These are phyloP conservation scores for Trifolium dubium DNA, from an alignment of 306 rosid genomes.

Conservation along the genomic window DNA sequence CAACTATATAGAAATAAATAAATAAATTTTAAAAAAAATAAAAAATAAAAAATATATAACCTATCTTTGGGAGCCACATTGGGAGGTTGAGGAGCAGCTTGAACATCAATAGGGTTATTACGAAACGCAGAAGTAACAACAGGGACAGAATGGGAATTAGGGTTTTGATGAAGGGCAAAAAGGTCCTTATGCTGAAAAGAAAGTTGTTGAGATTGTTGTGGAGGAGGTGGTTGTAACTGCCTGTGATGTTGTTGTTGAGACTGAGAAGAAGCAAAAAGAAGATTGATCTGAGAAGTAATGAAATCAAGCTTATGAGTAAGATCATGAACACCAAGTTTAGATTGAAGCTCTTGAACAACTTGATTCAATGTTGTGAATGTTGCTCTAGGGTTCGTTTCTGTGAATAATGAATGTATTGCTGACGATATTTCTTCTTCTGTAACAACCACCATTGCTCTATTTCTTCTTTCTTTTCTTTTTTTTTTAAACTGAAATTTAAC, in stretches of 20 bases:
- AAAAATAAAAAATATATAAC: conserved; percentile 44
- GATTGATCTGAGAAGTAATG: conserved; percentile 66
- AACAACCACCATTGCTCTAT: conserved; percentile 62
- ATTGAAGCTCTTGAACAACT: conserved; percentile 64
- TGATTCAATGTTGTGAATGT: conserved; percentile 57
- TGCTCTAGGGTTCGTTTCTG: conserved; percentile 50
- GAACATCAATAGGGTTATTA: conserved; percentile 31
- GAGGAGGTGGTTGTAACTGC: not conserved
- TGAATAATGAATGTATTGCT: conserved; percentile 60
- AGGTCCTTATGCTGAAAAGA: conserved; percentile 45
- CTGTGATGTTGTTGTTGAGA: not conserved
- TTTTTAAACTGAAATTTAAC: conserved; percentile 47
- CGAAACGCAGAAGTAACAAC: conserved; percentile 48
- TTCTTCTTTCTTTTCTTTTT: not conserved
- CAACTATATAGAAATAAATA: not conserved
- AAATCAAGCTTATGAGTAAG: conserved; percentile 73
- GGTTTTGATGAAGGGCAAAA: conserved; percentile 68
- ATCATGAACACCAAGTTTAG: conserved; percentile 72
- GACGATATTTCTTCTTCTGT: conserved; percentile 73
- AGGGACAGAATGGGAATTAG: conserved; percentile 55
- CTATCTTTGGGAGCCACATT: conserved; percentile 61
- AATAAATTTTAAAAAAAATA: not conserved
- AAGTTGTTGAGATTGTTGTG: not conserved
- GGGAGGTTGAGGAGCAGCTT: conserved; percentile 4
- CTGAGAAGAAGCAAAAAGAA: conserved; percentile 50